Percentiles rank a stretch among this genome's conserved stretches.
phyloP scores from a whole-genome alignment of 2,329 filamentous ascomycete species.

The Curvularia sp. region DNA sequence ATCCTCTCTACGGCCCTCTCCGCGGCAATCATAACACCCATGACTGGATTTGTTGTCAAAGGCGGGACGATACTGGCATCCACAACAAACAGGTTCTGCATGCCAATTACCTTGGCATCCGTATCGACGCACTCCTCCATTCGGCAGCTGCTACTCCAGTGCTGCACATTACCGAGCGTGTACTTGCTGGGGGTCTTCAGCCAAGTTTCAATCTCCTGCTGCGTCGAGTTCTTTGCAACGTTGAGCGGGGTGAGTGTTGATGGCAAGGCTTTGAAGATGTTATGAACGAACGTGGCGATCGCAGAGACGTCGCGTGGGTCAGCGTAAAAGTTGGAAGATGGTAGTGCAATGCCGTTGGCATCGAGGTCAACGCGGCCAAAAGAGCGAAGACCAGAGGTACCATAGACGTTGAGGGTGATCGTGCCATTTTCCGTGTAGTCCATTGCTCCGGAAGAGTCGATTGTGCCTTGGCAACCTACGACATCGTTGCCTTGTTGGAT shows the following conservation, averaged over 20 bases:
- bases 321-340: slow-evolving; percentile 54
- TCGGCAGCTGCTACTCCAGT: slow-evolving; percentile 62
- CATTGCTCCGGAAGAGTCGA: slow-evolving; percentile 57
- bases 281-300: slow-evolving; percentile 60
- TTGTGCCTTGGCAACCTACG: slow-evolving; percentile 61
- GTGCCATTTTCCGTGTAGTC: slow-evolving; percentile 54
- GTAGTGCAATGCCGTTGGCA: slow-evolving; percentile 53
- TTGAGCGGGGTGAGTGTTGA: slow-evolving; percentile 58
- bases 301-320: slow-evolving; percentile 57
- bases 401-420: slow-evolving; percentile 65
- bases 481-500: slow-evolving; percentile 54
- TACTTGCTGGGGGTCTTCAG: slow-evolving; percentile 59
- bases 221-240: slow-evolving; percentile 54
- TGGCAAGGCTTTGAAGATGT: slow-evolving; percentile 58
- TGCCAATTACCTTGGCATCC: slow-evolving; percentile 57
- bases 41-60: slow-evolving; percentile 62
- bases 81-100: slow-evolving; percentile 60
- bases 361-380: slow-evolving; percentile 57
- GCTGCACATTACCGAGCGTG: slow-evolving; percentile 59
- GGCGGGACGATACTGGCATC: slow-evolving; percentile 60
- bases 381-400: slow-evolving; percentile 62
- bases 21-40: slow-evolving; percentile 62
- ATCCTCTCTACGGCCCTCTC: slow-evolving; percentile 61
- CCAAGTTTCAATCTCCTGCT: slow-evolving; percentile 59
- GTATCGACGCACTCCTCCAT: slow-evolving; percentile 60